Evolutionary conservation across 495 filamentous ascomycete species (phyloP).

Genomic region (Ascodesmis nigricans): DNA sequence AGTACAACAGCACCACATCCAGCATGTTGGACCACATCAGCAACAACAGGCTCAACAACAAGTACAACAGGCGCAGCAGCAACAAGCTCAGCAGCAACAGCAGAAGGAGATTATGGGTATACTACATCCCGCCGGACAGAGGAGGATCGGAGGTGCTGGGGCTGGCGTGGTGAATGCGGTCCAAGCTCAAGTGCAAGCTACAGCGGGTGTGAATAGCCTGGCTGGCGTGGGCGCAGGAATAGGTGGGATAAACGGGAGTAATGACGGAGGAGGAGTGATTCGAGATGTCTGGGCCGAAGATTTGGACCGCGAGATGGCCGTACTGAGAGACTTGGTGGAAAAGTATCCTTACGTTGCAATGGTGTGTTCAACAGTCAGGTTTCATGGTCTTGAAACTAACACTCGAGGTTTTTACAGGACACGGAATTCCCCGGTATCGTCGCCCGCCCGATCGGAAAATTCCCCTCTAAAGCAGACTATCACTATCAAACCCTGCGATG

Average conservation of each 20-base stretch:
- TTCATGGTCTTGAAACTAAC: not conserved
- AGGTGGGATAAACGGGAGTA: conserved; percentile 57
- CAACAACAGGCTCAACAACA: conserved; percentile 6
- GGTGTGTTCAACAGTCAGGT: conserved; percentile 31
- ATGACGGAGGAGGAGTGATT: conserved; percentile 33
- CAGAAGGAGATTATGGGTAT: conserved; percentile 23
- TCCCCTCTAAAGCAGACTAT: conserved; percentile 84
- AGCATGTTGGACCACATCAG: conserved; percentile 15
- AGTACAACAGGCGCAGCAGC: conserved; percentile 22
- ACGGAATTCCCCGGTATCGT: conserved; percentile 96
- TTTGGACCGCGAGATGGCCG: conserved; percentile 67
- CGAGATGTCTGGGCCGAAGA: conserved; percentile 89
- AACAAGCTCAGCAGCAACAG: conserved; percentile 35
- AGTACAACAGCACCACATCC: conserved; percentile 6
- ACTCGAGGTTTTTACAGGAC: conserved; percentile 36
- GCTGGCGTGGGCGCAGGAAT: conserved; percentile 31
- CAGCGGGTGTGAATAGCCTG: conserved; percentile 9
- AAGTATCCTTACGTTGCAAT: conserved; percentile 89
- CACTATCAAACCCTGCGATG: conserved; percentile 95
- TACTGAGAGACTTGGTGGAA: conserved; percentile 57
- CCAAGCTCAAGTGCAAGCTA: conserved; percentile 7
- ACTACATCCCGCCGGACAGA: conserved; percentile 9
- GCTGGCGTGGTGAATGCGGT: conserved; percentile 14
- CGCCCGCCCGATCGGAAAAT: conserved; percentile 79
- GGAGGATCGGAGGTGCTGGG: conserved; percentile 17